Percentiles rank a stretch among this genome's conserved stretches.
phyloP scores from a whole-genome alignment of 176 grass and related monocot species.

The Triticum monococcum region DNA sequence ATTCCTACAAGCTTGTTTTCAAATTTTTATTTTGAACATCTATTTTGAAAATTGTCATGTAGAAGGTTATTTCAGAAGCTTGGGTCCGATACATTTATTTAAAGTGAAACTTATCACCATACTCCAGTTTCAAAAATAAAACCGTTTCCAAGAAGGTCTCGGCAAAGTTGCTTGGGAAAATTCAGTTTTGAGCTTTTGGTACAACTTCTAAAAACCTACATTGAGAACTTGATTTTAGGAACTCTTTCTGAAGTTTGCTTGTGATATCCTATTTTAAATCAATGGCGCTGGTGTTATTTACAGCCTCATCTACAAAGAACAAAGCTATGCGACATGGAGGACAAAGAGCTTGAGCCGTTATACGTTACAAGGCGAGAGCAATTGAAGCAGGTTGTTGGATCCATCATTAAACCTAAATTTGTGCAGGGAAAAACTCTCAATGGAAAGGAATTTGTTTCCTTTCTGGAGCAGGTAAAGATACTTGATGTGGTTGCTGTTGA shows the following conservation, averaged over 20 bases:
- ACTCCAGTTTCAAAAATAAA: background rate
- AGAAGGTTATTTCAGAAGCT: background rate
- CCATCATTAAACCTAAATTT: constrained; percentile 81
- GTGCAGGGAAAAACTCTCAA: constrained; percentile 84
- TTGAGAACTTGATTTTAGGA: background rate
- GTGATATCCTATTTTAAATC: background rate
- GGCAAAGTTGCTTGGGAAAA: background rate
- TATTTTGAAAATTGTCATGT: background rate
- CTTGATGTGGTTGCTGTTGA: background rate
- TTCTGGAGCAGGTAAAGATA: constrained; percentile 79
- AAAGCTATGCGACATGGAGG: constrained; percentile 91
- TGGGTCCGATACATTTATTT: background rate
- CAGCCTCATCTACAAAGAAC: constrained; percentile 99
- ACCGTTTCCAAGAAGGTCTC: background rate
- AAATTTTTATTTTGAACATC: background rate
- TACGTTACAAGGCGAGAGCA: constrained; percentile 82
- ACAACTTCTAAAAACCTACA: background rate
- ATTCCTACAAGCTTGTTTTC: background rate
- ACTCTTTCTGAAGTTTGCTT: background rate
- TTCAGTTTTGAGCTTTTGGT: background rate
- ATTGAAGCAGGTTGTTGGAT: constrained; percentile 82
- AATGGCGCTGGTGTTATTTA: background rate
- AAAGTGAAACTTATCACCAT: background rate
- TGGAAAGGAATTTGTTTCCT: constrained; percentile 88
- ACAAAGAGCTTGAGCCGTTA: constrained; percentile 68